Base-by-base conservation (phyloP, 192 early-diverging fungal species). In the Coemansia sp. region DNA sequence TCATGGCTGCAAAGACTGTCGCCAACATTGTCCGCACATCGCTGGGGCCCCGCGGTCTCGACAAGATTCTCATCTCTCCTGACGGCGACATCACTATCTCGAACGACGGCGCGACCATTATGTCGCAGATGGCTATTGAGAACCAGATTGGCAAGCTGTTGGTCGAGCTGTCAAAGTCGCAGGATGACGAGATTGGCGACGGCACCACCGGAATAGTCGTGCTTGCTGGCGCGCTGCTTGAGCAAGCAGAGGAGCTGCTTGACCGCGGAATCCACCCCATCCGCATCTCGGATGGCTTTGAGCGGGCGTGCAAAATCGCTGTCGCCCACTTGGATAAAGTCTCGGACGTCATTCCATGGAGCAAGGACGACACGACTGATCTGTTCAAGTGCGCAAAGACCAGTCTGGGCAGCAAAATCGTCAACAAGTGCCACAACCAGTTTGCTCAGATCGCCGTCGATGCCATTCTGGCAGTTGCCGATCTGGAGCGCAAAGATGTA, bases 121-220 rank as follows among this genome's bases (percentile, higher is more conserved):
- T 99, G 65, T 83, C 84, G 69, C 89, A 97, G 71, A 98, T 98
- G 96, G 94, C 93, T 32, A 95, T 99, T 53, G 95, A 97, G 72
- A 95, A 99, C 77, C 95, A 99, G 82, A 98, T 99, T 72, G 98
- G 95, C 26, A 97, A 97, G 80, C 83, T 99, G 15, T 76, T 99
- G 38, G 98, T 99, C 17, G 93, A 98, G 80, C 83, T 99, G 56
- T 97, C 94, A 54, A 93, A 95, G 83, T 90, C 87, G 62, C 98
- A 99, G 86, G 98, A 99, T 79, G 95, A 99, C 64, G 98, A 99
- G 82, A 99, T 99, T 76, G 98, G 98, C 60, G 98, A 99, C 69
- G 98, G 98, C 37, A 99, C 98, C 33, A 99, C 98, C 18, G 95
- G 98, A 81, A 95, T 99, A 65, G 98, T 98, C 70, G 97, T 99